These are phyloP conservation scores for Mortierella sp. DNA, from an alignment of 371 early-diverging fungal species.

Conservation along the genomic window DNA sequence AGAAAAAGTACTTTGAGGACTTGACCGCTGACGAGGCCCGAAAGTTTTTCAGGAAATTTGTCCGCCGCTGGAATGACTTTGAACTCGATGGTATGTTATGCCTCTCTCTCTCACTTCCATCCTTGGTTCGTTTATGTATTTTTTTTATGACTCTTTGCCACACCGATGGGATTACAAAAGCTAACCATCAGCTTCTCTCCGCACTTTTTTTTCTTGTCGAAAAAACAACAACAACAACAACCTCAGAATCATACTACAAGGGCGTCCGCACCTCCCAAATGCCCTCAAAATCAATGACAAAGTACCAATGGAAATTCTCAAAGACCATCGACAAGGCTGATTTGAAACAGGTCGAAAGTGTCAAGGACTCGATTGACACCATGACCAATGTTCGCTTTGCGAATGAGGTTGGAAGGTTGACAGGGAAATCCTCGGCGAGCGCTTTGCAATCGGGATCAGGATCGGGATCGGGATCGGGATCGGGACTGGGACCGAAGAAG, in stretches of 20 bases:
- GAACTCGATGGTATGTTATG: conserved; percentile 68
- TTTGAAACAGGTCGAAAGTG: conserved; percentile 68
- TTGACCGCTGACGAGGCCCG: conserved; percentile 77
- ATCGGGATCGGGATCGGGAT: not conserved
- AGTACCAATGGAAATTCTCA: conserved; percentile 86
- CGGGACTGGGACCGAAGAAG: conserved; percentile 11
- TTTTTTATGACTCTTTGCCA: not conserved
- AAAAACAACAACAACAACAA: too few relatives aligned
- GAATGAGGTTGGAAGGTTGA: conserved; percentile 51
- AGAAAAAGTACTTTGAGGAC: conserved; percentile 83
- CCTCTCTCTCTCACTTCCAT: not conserved
- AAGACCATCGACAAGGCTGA: conserved; percentile 68
- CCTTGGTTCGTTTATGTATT: not conserved
- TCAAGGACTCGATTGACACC: conserved; percentile 75
- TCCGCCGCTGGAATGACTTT: conserved; percentile 79
- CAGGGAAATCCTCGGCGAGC: conserved; percentile 30
- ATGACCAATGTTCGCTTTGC: conserved; percentile 65
- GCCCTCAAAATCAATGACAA: conserved; percentile 72
- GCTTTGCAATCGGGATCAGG: not conserved
- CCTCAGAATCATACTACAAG: conserved; percentile 74
- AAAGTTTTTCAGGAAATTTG: conserved; percentile 85
- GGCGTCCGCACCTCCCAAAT: conserved; percentile 78
- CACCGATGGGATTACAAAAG: not conserved
- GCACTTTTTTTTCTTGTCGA: too few relatives aligned
- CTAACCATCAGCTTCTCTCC: not conserved